phyloP scores from a whole-genome alignment of 805 yeast genomes.

The Barnettozyma botsteinii region DNA sequence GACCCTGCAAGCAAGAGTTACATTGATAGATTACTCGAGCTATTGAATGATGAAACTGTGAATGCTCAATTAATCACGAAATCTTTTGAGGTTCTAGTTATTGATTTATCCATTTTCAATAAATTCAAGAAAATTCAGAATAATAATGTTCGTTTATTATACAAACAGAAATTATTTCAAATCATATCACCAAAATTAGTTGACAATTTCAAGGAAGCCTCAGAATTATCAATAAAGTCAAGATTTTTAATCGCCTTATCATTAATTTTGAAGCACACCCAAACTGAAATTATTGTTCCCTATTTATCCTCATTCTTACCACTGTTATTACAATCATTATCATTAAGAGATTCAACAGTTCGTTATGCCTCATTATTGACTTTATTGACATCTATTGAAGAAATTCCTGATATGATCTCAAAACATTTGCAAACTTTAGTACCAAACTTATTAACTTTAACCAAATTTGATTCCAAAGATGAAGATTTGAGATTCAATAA shows the following conservation, averaged over 20 bases:
- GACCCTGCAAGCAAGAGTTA: conserved; percentile 34
- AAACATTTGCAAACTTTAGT: conserved; percentile 52
- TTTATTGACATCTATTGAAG: conserved; percentile 48
- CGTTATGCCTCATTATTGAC: conserved; percentile 59
- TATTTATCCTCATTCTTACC: conserved; percentile 65
- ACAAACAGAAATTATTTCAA: conserved; percentile 76
- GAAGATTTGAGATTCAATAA: conserved; percentile 26
- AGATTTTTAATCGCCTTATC: conserved; percentile 64
- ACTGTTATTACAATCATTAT: conserved; percentile 59
- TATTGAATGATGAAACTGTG: conserved; percentile 28
- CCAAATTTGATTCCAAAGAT: conserved; percentile 17
- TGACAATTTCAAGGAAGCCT: conserved; percentile 32
- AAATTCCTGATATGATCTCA: conserved; percentile 46
- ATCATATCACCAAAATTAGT: conserved; percentile 52
- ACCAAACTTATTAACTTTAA: conserved; percentile 41
- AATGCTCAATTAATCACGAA: conserved; percentile 40
- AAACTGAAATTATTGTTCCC: conserved; percentile 55
- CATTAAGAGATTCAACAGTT: conserved; percentile 37
- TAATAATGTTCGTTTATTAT: conserved; percentile 58
- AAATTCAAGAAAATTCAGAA: conserved; percentile 42
- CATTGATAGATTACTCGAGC: conserved; percentile 30
- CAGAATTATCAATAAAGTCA: conserved; percentile 32
- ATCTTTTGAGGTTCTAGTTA: conserved; percentile 56
- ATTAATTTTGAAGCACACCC: conserved; percentile 57
- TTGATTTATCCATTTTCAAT: conserved; percentile 58